These are phyloP conservation scores for Xylaria multiplex DNA, from an alignment of 2,329 filamentous ascomycete species.

Conservation along the genomic window DNA sequence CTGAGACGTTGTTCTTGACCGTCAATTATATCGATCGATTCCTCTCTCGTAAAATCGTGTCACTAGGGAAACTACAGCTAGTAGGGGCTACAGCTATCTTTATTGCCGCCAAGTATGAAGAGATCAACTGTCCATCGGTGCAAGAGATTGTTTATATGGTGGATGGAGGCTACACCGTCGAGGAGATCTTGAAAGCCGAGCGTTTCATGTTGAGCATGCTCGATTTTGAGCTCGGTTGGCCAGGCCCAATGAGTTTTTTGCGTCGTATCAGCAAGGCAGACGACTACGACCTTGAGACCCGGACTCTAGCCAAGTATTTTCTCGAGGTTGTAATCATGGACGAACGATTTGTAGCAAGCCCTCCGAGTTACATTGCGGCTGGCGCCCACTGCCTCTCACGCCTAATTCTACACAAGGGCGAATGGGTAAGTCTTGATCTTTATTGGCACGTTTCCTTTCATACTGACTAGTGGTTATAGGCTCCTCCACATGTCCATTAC, in stretches of 20 bases:
- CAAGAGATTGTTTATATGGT: conserved; percentile 99
- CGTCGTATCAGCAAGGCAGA: conserved; percentile 98
- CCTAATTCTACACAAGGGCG: conserved; percentile 87
- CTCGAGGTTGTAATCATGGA: conserved; percentile 97
- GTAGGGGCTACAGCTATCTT: conserved; percentile 96
- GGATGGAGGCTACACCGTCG: conserved; percentile 85
- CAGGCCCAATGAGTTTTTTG: conserved; percentile 98
- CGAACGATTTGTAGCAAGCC: conserved; percentile 91
- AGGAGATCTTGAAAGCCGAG: conserved; percentile 97
- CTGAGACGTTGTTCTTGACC: conserved; percentile 92
- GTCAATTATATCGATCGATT: conserved; percentile 99
- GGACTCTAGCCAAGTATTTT: conserved; percentile 97
- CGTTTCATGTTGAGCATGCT: conserved; percentile 98
- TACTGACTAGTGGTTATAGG: conserved; percentile 59
- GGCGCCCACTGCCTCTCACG: conserved; percentile 92
- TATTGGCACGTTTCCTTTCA: conserved; percentile 49
- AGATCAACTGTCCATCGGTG: conserved; percentile 96
- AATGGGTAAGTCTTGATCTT: conserved; percentile 76
- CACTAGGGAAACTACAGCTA: conserved; percentile 91
- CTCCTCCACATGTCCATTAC: conserved; percentile 86
- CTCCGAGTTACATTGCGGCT: conserved; percentile 89
- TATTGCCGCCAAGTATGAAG: conserved; percentile 96
- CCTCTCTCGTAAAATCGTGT: conserved; percentile 92
- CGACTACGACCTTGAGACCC: conserved; percentile 94
- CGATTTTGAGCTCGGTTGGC: conserved; percentile 94